Base-by-base conservation (phyloP, 176 grass and related monocot genomes). In the Bonia amplexicaulis region DNA sequence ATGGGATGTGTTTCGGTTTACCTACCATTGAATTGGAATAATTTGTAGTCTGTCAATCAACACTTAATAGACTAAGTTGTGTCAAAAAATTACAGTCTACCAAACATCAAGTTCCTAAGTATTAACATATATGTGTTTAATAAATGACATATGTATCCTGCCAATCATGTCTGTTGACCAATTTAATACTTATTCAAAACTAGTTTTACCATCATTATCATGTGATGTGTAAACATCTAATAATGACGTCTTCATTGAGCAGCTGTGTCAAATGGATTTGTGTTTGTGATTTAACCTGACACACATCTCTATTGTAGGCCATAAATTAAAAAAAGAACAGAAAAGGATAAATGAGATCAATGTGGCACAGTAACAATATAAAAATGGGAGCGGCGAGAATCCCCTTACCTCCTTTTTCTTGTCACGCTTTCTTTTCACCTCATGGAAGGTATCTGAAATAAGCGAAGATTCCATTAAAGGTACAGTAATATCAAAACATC, bases 361-460 rank as follows among this genome's bases (percentile, higher is more conserved):
- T 51, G 52, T 39, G 63, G 27, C 78, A 52, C 27, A 37, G 2
- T 79, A 79, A 64, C 37, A 71, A 19, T 72, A 49, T 1, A 62
- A 72, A 7, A 41, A 35, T 27, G 12, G 49, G 48, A 75, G 60
- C 14, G 12, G n/a, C 71, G 52, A 37, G 42, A 71, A 41, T 25
- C 12, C 70, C 22, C 48, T 84, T 78, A 92, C 93, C 93, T 95
- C 93, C 40, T 92, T 92, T 92, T 90, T 95, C 90, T 95, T 95
- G 60, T 95, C 90, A 51, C 86, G 88, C 83, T 84, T 95, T 85
- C 90, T 92, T 77, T 84, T 95, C 26, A 95, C 93, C 86, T 95
- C 93, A 45, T 95, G 93, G 59, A 95, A 95, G 67, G 90, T 84
- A 89, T 92, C 93, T 95, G 86, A 85, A 88, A 90, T 47, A 74